Evolutionary conservation across 148 eudicot species (phyloP), one percentile per base, ranked within the genome.

Genomic region (Linanthus parryae): DNA sequence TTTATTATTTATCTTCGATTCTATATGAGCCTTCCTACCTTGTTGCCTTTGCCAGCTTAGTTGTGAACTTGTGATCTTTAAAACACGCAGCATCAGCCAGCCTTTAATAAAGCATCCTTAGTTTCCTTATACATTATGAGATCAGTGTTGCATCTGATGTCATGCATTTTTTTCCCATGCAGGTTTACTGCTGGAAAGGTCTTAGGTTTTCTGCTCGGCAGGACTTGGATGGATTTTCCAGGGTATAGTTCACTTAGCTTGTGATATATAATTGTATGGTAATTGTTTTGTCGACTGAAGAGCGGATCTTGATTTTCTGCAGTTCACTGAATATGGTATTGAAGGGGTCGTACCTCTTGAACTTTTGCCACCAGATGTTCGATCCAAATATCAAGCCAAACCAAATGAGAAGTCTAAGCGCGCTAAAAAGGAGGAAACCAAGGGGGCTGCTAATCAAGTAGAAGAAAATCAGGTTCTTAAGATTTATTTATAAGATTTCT

Each of bases 101-200:
- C n/a, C n/a, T n/a, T n/a, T n/a, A n/a, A n/a, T n/a, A n/a, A n/a
- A n/a, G n/a, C n/a, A n/a, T n/a, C n/a, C n/a, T n/a, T n/a, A n/a
- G n/a, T n/a, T n/a, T n/a, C n/a, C n/a, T n/a, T n/a, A n/a, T n/a
- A n/a, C n/a, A n/a, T n/a, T n/a, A n/a, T n/a, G n/a, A n/a, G n/a
- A n/a, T n/a, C n/a, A n/a, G n/a, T n/a, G n/a, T n/a, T n/a, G n/a
- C n/a, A n/a, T n/a, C n/a, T n/a, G n/a, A n/a, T n/a, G n/a, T n/a
- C n/a, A n/a, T n/a, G n/a, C 8, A 28, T 20, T 8, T 11, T 16
- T 35, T 55, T 43, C 26, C n/a, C 18, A 17, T 67, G 37, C 73
- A 91, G 98, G 98, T 91, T 17, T 91, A 91, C 65, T 91, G 98
- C 70, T 91, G 98, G 98, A 91, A 91, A 70, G 98, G 98, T 66